Percentiles rank a stretch among this genome's conserved stretches.
Conservation (phyloP, 768 basidiomycete species). For the Melanogaster broomeanus region DNA sequence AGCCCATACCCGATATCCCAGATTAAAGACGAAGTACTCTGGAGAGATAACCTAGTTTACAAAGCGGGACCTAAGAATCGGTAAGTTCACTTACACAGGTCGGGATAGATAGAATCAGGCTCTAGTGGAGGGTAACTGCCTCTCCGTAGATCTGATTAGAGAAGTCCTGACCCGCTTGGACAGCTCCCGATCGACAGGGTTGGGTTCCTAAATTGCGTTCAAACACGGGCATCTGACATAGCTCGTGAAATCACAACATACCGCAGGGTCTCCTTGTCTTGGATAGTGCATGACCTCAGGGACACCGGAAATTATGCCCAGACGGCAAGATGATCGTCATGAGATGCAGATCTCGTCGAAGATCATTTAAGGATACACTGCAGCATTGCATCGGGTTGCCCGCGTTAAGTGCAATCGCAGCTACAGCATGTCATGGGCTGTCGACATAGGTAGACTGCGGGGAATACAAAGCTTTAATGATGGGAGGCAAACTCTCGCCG, state of each 20-base stretch:
- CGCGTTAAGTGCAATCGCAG: conserved; percentile 57
- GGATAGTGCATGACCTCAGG: conserved; percentile 45
- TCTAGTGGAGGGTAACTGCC: conserved; percentile 50
- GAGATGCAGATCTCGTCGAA: conserved; percentile 32
- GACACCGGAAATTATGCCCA: conserved; percentile 57
- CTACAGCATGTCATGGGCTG: conserved; percentile 63
- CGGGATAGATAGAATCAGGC: conserved; percentile 58
- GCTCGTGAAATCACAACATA: conserved; percentile 20
- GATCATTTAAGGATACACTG: conserved; percentile 46
- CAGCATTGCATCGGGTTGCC: conserved; percentile 63
- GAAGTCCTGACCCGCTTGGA: conserved; percentile 40
- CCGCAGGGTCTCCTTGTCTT: conserved; percentile 50
- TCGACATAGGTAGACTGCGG: conserved; percentile 18
- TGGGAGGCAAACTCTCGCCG: conserved; percentile 42
- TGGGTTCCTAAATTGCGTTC: conserved; percentile 36
- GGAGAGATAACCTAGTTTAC: background rate
- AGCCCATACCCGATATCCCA: conserved; percentile 62
- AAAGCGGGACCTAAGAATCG: background rate
- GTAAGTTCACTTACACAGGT: conserved; percentile 51
- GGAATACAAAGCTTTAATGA: conserved; percentile 51
- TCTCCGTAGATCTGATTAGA: conserved; percentile 58
- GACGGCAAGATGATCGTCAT: conserved; percentile 42
- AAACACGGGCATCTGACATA: too few species aligned
- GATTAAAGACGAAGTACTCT: conserved; percentile 56
- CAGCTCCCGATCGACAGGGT: conserved; percentile 44